phyloP scores from a whole-genome alignment of 208 protist genomes.

The Entamoeba invadens region DNA sequence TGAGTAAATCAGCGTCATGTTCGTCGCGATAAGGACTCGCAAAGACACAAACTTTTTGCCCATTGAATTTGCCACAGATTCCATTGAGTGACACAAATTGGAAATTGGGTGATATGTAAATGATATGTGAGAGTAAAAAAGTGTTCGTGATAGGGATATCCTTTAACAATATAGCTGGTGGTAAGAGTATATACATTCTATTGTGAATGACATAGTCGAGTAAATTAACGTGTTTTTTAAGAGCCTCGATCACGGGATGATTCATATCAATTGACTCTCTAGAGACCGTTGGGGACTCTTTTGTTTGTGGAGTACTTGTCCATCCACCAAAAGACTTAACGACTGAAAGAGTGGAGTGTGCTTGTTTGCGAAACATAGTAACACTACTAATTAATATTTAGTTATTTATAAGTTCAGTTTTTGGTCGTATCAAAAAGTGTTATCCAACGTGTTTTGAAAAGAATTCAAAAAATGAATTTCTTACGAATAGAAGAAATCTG shows the following conservation, averaged over 20 bases:
- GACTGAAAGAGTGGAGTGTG: neutral
- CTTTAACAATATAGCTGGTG: neutral
- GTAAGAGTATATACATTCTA: neutral
- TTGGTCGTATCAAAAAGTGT: too few species aligned
- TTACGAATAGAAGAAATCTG: too few species aligned
- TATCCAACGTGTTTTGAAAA: too few species aligned
- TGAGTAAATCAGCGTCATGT: neutral
- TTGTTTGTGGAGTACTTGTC: neutral
- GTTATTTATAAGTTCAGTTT: too few species aligned
- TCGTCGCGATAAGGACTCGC: neutral
- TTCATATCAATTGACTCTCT: neutral
- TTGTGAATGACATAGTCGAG: neutral
- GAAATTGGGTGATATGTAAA: neutral
- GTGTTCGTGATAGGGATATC: neutral
- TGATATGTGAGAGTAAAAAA: neutral
- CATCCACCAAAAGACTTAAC: neutral
- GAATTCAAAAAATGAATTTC: too few species aligned
- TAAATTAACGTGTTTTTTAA: neutral
- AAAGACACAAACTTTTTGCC: neutral
- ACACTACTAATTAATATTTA: too few species aligned
- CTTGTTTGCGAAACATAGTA: too few species aligned
- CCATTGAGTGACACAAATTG: neutral
- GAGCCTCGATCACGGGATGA: neutral
- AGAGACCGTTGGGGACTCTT: neutral
- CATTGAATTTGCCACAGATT: neutral